Conservation (phyloP, 208 protist genomes). For the Crithidia sp. region DNA sequence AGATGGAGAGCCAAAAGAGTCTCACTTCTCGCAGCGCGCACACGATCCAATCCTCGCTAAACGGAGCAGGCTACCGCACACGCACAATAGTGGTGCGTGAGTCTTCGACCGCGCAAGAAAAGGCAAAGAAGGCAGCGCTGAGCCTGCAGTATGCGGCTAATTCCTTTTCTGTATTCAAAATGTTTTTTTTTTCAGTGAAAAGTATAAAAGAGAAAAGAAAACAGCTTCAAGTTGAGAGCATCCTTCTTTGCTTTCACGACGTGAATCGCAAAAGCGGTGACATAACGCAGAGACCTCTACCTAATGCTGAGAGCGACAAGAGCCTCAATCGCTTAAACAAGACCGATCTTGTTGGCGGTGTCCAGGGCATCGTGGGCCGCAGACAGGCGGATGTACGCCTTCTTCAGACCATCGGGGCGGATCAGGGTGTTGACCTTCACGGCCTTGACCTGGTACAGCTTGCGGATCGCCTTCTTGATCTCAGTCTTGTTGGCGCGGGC, state of each 20-base stretch:
- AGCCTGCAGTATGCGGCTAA: not conserved
- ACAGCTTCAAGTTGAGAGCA: not conserved
- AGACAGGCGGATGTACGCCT: conserved; percentile 98
- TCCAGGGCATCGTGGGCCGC: conserved; percentile 97
- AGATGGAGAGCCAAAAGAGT: too few species aligned
- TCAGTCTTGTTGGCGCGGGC: conserved; percentile 97
- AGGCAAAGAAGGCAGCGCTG: too few species aligned
- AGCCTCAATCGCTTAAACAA: conserved; percentile 67
- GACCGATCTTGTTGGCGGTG: conserved; percentile 98
- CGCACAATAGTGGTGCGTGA: too few species aligned
- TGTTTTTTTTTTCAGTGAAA: conserved; percentile 1
- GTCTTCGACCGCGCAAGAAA: not conserved
- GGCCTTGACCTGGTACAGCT: conserved; percentile 98
- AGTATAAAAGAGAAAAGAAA: conserved; percentile 10
- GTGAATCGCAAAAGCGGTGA: not conserved
- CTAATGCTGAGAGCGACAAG: conserved; percentile 4
- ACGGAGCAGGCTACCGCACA: too few species aligned
- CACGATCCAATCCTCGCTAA: too few species aligned
- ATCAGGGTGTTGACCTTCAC: conserved; percentile 99
- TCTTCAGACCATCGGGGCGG: conserved; percentile 98
- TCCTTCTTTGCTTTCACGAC: not conserved
- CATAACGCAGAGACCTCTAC: not conserved
- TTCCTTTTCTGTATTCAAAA: not conserved
- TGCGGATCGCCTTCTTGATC: conserved; percentile 98
- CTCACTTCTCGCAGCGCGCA: too few species aligned